Evolutionary conservation across 2,329 filamentous ascomycete genomes (phyloP), one percentile per base, ranked within the genome.

Genomic region (Aspergillus sojae): DNA sequence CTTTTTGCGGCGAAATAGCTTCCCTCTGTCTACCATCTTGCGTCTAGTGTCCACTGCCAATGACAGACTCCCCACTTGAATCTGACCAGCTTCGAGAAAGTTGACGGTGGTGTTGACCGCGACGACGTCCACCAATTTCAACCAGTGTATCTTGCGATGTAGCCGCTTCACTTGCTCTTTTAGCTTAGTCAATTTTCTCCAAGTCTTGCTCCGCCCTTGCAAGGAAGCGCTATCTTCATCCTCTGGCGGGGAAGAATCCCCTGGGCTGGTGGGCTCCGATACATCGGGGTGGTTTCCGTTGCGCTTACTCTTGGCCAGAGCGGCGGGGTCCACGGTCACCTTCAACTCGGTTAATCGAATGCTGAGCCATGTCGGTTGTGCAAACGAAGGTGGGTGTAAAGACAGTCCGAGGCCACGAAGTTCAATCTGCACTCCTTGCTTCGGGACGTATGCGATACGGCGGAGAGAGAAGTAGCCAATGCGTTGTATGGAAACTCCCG

Each of bases 321-420:
- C 85, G 64, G 86, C 85, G 53, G 93, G 82, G 74, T 99, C 92
- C 50, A 98, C 77, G 0, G 92, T 96, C 57, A 99, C 85, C 57
- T 89, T 91, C 57, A 97, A 83, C 75, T 97, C 95, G 72, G 88
- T 92, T 64, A 99, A 80, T 10, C 95, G 91, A 57, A 99, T 84
- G 76, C 94, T 98, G 71, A 97, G 83, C 93, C 94, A 98, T 66
- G 96, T 98, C 52, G 95, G 95, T 77, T 98, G 93, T 54, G 94
- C 93, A 79, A 99, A 98, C 6, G 95, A 98, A 14, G 95, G 95
- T 5, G 94, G 89, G 79, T 99, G 95, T 67, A 98, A 80, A 62
- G 92, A 91, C 71, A 99, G 84, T 52, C 95, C 93, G 58, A 99
- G 84, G 57, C 94, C 92, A 57, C 95, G 89, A 62, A 99, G 89